Base-by-base conservation (phyloP, 805 yeast species). In the Lipomyces yamadae region DNA sequence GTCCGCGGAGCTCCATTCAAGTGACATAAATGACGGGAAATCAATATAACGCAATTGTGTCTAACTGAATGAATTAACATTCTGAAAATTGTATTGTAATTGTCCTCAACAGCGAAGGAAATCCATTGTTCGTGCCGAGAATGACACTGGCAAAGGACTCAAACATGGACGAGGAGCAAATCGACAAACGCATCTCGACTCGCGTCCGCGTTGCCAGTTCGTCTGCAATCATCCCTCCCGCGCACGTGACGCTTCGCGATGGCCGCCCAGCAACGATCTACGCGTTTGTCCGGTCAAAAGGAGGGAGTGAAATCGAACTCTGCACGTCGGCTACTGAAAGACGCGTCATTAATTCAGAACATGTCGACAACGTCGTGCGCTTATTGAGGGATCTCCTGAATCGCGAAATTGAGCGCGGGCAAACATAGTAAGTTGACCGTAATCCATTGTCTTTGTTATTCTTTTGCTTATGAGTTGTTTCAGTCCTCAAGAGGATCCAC, bases 351-450 rank as follows among this genome's bases (percentile, higher is more conserved):
- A 24, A 45, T 10, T 54, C 52, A 13, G 32, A 53, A 7, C 53
- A 37, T 18, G 37, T 32, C 8, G 58, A 60, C 42, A 34, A 18
- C 35, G 29, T 66, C 55, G 60, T 48, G 4, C 37, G 15, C 13
- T 30, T 48, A 30, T 34, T 65, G 55, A 42, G 56, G 45, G 32
- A 13, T 53, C 84, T 85, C 65, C 85, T 90, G 79, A 90, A 90
- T 75, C 72, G 75, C 15, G 91, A 90, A 63, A 82, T 92, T 5
- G 89, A 84, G 42, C 85, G 81, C 55, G 98, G 98, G 4, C 78
- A 80, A 48, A 91, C 97, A 0, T 92, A 92, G 68, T 65, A 56
- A 1, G 68, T 58, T 24, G 5, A 24, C 24, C 1, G 24, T 24
- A 24, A 24, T 24, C 18, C 29, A 35, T 13, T 18, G 29, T 52